Conservation (phyloP, 305 asterid genomes). For the Fraxinus xanthoxyloides region DNA sequence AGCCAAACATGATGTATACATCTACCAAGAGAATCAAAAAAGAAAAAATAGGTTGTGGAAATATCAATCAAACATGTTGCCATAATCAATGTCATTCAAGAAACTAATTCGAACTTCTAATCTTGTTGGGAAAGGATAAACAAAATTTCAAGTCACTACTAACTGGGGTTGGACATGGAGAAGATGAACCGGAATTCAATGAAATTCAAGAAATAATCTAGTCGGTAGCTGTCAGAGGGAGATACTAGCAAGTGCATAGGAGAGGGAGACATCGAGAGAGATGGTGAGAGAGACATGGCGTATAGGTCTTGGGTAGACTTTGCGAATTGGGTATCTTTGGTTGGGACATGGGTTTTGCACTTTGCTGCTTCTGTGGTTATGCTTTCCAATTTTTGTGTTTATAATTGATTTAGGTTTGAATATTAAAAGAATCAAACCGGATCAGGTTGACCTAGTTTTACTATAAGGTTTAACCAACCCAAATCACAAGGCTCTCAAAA, state of each 20-base stretch:
- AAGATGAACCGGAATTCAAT: background rate
- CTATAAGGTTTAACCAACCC: background rate
- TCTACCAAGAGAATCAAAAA: background rate
- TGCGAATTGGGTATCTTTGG: background rate
- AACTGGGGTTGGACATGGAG: background rate
- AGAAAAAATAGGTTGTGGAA: background rate
- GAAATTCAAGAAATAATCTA: background rate
- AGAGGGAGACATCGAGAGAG: background rate
- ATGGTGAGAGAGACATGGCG: background rate
- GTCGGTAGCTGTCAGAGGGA: background rate
- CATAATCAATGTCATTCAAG: background rate
- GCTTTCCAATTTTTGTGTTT: background rate
- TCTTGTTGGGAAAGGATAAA: background rate
- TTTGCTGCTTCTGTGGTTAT: background rate
- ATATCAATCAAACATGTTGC: background rate
- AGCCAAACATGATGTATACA: background rate
- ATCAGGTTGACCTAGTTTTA: background rate
- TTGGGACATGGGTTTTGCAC: background rate
- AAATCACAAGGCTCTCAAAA: background rate
- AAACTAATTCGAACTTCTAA: background rate
- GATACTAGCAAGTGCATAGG: background rate
- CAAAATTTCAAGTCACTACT: background rate
- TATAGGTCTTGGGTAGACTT: background rate
- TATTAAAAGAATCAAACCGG: background rate
- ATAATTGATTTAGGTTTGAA: background rate